Evolutionary conservation across 176 grass and related monocot species (phyloP).

Genomic region (Typha latifolia): DNA sequence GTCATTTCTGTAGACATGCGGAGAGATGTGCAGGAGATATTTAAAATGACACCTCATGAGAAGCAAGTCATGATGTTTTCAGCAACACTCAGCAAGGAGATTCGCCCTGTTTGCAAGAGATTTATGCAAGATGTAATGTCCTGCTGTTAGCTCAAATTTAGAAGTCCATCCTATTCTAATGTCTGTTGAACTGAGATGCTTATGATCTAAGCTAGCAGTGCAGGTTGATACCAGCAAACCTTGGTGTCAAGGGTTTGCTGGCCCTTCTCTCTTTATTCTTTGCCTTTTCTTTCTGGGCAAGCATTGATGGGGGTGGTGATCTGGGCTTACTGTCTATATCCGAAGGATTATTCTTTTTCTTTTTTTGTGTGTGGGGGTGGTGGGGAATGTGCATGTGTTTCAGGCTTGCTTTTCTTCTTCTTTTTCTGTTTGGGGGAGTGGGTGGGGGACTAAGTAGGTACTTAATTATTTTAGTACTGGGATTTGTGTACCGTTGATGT

Average conservation of each 20-base stretch:
- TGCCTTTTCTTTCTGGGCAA: neutral
- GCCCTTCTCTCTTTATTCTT: neutral
- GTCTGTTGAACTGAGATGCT: neutral
- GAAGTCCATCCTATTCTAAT: slow-evolving; percentile 42
- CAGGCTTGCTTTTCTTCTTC: neutral
- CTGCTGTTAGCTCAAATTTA: slow-evolving; percentile 40
- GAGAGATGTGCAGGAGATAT: slow-evolving; percentile 97
- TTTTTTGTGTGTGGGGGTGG: neutral
- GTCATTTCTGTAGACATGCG: slow-evolving; percentile 69
- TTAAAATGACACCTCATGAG: slow-evolving; percentile 99
- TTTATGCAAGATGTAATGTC: slow-evolving; percentile 99
- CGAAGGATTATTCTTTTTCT: neutral
- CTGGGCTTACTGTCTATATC: too few species aligned
- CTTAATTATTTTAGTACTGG: neutral
- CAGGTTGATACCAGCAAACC: neutral
- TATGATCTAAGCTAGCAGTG: neutral
- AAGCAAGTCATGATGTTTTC: slow-evolving; percentile 99
- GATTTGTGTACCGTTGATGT: too few species aligned
- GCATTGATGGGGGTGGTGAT: too few species aligned
- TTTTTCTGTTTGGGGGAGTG: neutral
- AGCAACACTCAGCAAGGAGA: slow-evolving; percentile 97
- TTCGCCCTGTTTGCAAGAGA: slow-evolving; percentile 89
- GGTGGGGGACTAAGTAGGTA: neutral
- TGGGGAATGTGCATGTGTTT: neutral
- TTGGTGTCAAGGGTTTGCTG: neutral